These are phyloP conservation scores for Tetracentron sinense DNA, from an alignment of 164 flowering plant genomes.

Conservation along the genomic window DNA sequence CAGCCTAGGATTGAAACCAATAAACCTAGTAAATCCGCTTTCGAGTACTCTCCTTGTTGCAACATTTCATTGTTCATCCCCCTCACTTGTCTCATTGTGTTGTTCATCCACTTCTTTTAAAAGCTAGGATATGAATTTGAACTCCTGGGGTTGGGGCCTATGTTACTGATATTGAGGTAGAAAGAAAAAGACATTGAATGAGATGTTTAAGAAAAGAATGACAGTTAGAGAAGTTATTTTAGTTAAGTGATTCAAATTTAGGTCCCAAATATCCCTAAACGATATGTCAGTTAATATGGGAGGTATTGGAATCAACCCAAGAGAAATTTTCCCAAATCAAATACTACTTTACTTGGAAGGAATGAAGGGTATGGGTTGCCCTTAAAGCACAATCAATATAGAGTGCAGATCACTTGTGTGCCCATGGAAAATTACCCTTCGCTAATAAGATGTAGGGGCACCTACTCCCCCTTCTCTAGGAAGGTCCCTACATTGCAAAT, in stretches of 20 bases:
- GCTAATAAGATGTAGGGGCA: constrained; percentile 4
- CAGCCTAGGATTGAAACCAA: neutral
- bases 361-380: constrained; percentile 36
- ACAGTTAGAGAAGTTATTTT: constrained; percentile 27
- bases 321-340: neutral
- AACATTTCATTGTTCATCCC: too few species aligned
- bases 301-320: neutral
- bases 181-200: constrained; percentile 24
- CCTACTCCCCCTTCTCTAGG: constrained; percentile 5
- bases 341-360: constrained; percentile 52
- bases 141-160: constrained; percentile 6
- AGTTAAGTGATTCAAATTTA: constrained; percentile 28
- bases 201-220: constrained; percentile 9
- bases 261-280: constrained; percentile 35
- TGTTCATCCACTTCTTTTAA: neutral
- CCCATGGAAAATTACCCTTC: constrained; percentile 13
- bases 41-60: constrained; percentile 14
- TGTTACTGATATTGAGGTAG: constrained; percentile 10
- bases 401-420: neutral
- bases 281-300: constrained; percentile 3
- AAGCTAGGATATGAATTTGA: constrained; percentile 6
- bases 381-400: constrained; percentile 61
- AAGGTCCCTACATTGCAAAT: too few species aligned
- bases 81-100: too few species aligned
- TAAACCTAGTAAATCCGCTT: constrained; percentile 19